Conservation (phyloP, 2,329 filamentous ascomycete genomes). For the Tolypocladium pustulatum region DNA sequence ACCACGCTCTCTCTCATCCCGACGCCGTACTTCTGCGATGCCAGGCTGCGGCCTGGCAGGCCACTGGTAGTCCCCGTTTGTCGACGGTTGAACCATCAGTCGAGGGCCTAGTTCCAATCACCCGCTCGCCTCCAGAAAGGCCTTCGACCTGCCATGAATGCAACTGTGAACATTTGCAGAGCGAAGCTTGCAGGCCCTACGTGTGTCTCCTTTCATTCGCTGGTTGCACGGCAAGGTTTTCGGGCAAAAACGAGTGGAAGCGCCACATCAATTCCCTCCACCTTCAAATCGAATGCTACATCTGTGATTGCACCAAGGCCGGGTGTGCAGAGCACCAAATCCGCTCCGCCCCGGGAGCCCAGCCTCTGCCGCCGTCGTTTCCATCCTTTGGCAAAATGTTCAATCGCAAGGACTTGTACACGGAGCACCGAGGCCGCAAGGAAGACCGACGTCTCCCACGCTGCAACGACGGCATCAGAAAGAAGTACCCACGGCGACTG, state of each 20-base stretch:
- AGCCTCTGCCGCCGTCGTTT: constrained; percentile 13
- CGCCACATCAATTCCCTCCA: constrained; percentile 77
- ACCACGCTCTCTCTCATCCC: background rate
- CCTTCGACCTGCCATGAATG: constrained; percentile 29
- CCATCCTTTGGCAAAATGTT: constrained; percentile 55
- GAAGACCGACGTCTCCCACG: constrained; percentile 33
- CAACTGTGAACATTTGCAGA: background rate
- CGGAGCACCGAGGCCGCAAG: constrained; percentile 80
- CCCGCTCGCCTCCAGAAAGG: constrained; percentile 24
- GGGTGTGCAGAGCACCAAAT: constrained; percentile 27
- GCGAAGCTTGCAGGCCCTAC: constrained; percentile 39
- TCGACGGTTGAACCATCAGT: background rate
- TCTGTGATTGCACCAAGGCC: constrained; percentile 67
- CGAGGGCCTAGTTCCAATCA: background rate
- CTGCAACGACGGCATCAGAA: constrained; percentile 9
- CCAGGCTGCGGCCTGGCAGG: background rate
- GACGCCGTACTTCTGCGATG: background rate
- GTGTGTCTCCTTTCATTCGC: constrained; percentile 71
- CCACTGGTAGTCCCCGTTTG: background rate
- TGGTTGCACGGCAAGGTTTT: constrained; percentile 63
- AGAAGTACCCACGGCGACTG: constrained; percentile 21
- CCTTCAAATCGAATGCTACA: constrained; percentile 61
- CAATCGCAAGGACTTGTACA: constrained; percentile 88
- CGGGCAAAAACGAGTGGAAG: constrained; percentile 92
- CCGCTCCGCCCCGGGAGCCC: background rate